Percentiles rank a stretch among this genome's conserved stretches.
Evolutionary conservation across 768 basidiomycete species (phyloP).

Genomic region (Tulasnella sp.): DNA sequence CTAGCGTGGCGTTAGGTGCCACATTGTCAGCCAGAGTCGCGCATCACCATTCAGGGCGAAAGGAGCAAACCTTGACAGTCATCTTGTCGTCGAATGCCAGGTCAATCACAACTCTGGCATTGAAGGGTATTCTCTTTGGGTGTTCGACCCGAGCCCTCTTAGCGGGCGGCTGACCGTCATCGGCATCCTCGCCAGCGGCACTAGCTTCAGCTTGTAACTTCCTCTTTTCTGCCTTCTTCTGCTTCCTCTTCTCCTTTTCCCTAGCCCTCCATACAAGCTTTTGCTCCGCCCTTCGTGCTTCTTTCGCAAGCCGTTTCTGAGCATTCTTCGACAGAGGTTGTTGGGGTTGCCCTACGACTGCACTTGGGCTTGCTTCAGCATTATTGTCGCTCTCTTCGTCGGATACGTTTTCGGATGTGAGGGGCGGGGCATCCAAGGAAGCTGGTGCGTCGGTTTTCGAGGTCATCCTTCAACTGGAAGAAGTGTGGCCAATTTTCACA

Average conservation of each 20-base stretch:
- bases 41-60: not conserved
- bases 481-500: not conserved
- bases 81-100: slow-evolving; percentile 46
- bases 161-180: slow-evolving; percentile 36
- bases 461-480: no score
- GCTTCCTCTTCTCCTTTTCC: slow-evolving; percentile 71
- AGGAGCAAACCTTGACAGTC: slow-evolving; percentile 35
- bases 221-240: slow-evolving; percentile 43
- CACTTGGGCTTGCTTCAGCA: not conserved
- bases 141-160: slow-evolving; percentile 19
- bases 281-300: slow-evolving; percentile 50
- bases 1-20: slow-evolving; percentile 36
- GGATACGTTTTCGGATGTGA: no score
- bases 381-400: not conserved
- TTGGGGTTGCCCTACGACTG: not conserved
- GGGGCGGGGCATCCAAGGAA: no score
- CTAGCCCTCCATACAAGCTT: slow-evolving; percentile 69
- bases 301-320: slow-evolving; percentile 66
- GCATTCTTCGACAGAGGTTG: slow-evolving; percentile 63
- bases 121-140: slow-evolving; percentile 34
- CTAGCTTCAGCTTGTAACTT: slow-evolving; percentile 42
- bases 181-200: slow-evolving; percentile 47
- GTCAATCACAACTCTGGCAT: slow-evolving; percentile 72
- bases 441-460: no score
- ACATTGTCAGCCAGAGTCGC: not conserved